Base-by-base conservation (phyloP, 768 basidiomycete genomes). In the Psilocybe sp. region DNA sequence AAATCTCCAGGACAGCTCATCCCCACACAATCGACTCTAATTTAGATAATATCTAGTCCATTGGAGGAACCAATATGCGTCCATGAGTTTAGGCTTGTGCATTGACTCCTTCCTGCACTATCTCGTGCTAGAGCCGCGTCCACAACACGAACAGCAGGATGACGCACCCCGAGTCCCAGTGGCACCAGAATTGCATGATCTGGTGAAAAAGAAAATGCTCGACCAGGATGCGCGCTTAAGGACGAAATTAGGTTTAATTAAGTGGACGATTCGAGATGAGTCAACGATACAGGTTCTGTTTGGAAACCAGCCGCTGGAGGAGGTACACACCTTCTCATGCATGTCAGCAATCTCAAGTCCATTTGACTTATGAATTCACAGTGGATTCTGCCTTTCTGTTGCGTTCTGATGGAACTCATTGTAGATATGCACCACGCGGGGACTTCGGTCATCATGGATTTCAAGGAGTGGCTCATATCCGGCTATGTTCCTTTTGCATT, bases 381-480 rank as follows among this genome's bases (percentile, higher is more conserved):
- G 60, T 59, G 54, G 45, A 48, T 59, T 10, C 46, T 61, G 4
- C 53, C 51, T 31, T 32, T 61, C 3, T 44, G 46, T 15, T 45
- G 47, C 9, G 31, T 61, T 15, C 18, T 61, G 19, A 37, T 61
- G 16, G 60, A 61, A 47, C 49, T 54, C 33, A 42, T 20, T 18
- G 44, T 59, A 2, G 46, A 51, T 10, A 37, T 61, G 4, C 44
- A 40, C 15, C 46, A 53, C 19, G 39, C 45, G 14, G 46, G 57
- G 23, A 40, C 46, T 14, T 32, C 18, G 1, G 23, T 53, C 13
- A 59, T 47, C 3, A 32, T 59, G 12, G 60, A 59, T 46, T 4
- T 37, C 4, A 41, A 44, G 16, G 57, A 16, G 53, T 56, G 47
- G 5, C 31, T 18, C 39, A 44, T 12, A 5, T 57, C 9, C 12